These are phyloP conservation scores for Venustampulla echinocandica DNA, from an alignment of 495 filamentous ascomycete species.

Conservation along the genomic window DNA sequence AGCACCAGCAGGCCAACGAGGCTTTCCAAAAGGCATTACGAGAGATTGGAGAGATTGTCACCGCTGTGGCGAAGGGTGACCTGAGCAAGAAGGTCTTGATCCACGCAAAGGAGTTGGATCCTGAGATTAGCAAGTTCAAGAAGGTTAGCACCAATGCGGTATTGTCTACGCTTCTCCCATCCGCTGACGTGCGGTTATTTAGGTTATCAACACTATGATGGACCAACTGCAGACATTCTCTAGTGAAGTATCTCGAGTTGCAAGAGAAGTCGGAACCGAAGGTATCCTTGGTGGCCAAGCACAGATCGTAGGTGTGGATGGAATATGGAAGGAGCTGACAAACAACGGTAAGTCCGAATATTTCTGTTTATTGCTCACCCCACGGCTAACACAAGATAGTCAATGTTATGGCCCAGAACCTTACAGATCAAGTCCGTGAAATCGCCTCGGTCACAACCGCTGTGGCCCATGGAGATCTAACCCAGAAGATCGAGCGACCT, in stretches of 20 bases:
- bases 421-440: slow-evolving; percentile 76
- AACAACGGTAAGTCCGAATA: slow-evolving; percentile 61
- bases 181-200: background rate
- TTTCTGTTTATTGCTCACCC: background rate
- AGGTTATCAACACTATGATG: slow-evolving; percentile 89
- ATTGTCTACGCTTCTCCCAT: slow-evolving; percentile 22
- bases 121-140: slow-evolving; percentile 99
- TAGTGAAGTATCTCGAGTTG: slow-evolving; percentile 92
- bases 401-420: slow-evolving; percentile 88
- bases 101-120: slow-evolving; percentile 94
- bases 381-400: slow-evolving; percentile 45
- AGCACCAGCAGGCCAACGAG: slow-evolving; percentile 95
- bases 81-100: slow-evolving; percentile 97
- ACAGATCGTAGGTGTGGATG: slow-evolving; percentile 86
- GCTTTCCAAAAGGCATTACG: slow-evolving; percentile 95
- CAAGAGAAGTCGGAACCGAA: slow-evolving; percentile 95
- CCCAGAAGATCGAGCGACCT: slow-evolving; percentile 89
- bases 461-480: slow-evolving; percentile 92
- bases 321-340: slow-evolving; percentile 97
- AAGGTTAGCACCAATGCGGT: slow-evolving; percentile 41
- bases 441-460: slow-evolving; percentile 95
- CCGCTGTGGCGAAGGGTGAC: slow-evolving; percentile 90
- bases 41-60: slow-evolving; percentile 96
- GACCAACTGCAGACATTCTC: slow-evolving; percentile 97
- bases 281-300: slow-evolving; percentile 96